A percentile compares a stretch with the other conserved stretches of the same genome.
phyloP scores from a whole-genome alignment of 2,329 filamentous ascomycete genomes.

The Colletotrichum sp. region DNA sequence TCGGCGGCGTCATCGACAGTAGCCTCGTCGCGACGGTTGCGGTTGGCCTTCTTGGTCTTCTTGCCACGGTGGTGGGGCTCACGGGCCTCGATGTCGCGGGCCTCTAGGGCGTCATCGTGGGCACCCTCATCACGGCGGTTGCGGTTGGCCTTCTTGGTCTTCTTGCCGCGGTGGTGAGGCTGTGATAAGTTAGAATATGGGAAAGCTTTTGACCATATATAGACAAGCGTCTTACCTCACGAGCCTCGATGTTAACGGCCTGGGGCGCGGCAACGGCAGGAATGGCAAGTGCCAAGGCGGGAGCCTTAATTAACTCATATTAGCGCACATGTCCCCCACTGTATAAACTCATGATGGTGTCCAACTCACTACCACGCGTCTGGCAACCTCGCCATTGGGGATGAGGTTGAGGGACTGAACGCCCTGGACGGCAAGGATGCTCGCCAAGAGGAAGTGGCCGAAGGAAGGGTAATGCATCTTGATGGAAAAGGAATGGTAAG shows the following conservation, averaged over 20 bases:
- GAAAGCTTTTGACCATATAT: not conserved
- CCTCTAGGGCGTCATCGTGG: constrained; percentile 15
- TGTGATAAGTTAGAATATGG: constrained; percentile 2
- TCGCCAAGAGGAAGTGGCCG: constrained; percentile 19
- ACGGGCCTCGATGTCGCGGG: constrained; percentile 23
- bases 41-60: constrained; percentile 21
- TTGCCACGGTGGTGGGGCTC: constrained; percentile 23
- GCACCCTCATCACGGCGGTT: constrained; percentile 1
- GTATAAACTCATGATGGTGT: not conserved
- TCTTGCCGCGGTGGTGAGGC: constrained; percentile 19
- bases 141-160: constrained; percentile 15
- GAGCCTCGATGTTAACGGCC: constrained; percentile 14
- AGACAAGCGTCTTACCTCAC: constrained; percentile 13
- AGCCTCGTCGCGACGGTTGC: not conserved
- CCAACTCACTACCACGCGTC: constrained; percentile 18
- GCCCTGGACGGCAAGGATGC: constrained; percentile 18
- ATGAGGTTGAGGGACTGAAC: constrained; percentile 9
- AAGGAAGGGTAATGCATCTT: constrained; percentile 21
- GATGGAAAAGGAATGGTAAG: constrained; percentile 11
- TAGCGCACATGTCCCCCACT: not conserved
- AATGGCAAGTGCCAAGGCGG: constrained; percentile 20
- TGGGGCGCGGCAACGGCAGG: constrained; percentile 10
- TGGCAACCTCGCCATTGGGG: constrained; percentile 9
- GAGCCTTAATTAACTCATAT: not conserved
- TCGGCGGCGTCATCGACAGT: too few species aligned